These are phyloP conservation scores for Iris macrosiphon DNA, from an alignment of 106 monocot species.

Conservation along the genomic window DNA sequence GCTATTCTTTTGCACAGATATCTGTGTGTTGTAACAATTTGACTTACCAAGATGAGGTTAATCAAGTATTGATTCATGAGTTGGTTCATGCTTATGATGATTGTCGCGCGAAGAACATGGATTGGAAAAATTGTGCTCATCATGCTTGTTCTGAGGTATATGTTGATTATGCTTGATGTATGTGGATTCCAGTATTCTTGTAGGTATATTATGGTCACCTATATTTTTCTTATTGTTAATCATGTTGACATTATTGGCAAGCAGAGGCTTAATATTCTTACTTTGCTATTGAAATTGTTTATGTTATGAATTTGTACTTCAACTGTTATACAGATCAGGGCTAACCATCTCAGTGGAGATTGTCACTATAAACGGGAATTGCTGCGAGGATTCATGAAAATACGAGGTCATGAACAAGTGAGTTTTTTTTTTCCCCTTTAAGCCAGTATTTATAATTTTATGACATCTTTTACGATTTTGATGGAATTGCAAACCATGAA, in stretches of 20 bases:
- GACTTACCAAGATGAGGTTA: constrained; percentile 75
- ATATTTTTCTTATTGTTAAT: no score
- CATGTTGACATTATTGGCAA: no score
- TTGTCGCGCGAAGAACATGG: constrained; percentile 79
- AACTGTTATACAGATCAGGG: constrained; percentile 46
- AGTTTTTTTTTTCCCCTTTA: constrained; percentile 10
- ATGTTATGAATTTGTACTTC: background rate
- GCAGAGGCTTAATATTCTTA: background rate
- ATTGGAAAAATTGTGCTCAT: constrained; percentile 97
- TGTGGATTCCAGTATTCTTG: background rate
- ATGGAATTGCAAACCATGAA: no score
- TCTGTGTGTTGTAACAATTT: constrained; percentile 77
- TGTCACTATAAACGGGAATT: constrained; percentile 82
- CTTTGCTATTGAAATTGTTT: background rate
- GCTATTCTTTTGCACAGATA: constrained; percentile 42
- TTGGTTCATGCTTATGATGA: constrained; percentile 98
- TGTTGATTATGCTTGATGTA: no score
- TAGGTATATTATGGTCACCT: background rate
- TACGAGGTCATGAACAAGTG: constrained; percentile 72
- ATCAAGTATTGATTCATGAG: constrained; percentile 93
- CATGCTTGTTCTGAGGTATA: constrained; percentile 99
- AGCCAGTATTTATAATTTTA: no score
- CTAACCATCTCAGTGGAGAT: constrained; percentile 88
- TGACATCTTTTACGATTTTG: no score
- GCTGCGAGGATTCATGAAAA: constrained; percentile 70